Evolutionary conservation across 2,329 filamentous ascomycete species (phyloP).

Genomic region (Sporothrix curviconia): DNA sequence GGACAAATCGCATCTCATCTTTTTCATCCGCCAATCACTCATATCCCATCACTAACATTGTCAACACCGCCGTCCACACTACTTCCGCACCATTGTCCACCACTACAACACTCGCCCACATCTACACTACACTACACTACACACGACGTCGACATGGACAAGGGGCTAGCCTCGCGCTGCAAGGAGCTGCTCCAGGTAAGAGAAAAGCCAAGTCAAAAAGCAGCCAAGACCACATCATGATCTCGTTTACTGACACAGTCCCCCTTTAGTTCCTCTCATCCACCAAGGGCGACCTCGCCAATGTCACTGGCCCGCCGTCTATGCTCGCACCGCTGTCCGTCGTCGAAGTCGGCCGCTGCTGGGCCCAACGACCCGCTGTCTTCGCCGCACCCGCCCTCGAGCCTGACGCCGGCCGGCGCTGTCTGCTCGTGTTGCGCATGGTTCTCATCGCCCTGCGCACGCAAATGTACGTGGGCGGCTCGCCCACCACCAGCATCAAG

Average conservation of each 20-base stretch:
- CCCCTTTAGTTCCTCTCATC: slow-evolving; percentile 27
- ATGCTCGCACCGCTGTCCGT: slow-evolving; percentile 44
- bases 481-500: slow-evolving; percentile 42
- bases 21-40: background rate
- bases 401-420: slow-evolving; percentile 35
- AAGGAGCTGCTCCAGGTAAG: slow-evolving; percentile 28
- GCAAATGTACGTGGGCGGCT: slow-evolving; percentile 42
- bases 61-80: background rate
- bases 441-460: slow-evolving; percentile 40
- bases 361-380: slow-evolving; percentile 41
- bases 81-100: background rate
- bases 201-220: no score
- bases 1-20: background rate
- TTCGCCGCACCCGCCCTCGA: slow-evolving; percentile 43
- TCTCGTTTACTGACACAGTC: background rate
- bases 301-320: slow-evolving; percentile 44
- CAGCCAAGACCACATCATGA: no score
- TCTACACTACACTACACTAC: background rate
- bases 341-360: slow-evolving; percentile 45
- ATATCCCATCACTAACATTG: no score
- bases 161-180: slow-evolving; percentile 25
- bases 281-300: slow-evolving; percentile 45
- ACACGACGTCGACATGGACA: slow-evolving; percentile 22
- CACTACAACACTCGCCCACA: background rate
- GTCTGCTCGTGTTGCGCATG: slow-evolving; percentile 41